These are phyloP conservation scores for Monilinia fructigena DNA, from an alignment of 2,329 filamentous ascomycete species.

Conservation along the genomic window DNA sequence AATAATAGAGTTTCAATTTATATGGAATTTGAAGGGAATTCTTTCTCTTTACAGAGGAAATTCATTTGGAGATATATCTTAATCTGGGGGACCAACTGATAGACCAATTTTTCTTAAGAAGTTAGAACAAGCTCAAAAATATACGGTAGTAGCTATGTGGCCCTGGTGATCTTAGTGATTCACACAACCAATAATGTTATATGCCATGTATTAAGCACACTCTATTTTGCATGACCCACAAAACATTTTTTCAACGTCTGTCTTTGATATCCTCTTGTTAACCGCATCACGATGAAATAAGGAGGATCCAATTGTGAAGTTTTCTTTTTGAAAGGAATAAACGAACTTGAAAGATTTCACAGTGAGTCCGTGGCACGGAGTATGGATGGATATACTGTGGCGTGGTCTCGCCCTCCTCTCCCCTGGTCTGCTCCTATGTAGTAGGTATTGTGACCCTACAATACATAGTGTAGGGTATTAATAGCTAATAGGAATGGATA, in stretches of 20 bases:
- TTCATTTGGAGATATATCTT: conserved; percentile 16
- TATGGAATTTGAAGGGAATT: background rate
- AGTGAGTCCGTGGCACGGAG: conserved; percentile 10
- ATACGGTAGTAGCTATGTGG: background rate
- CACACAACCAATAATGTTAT: too few species aligned
- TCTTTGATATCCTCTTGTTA: background rate
- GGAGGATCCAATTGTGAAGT: background rate
- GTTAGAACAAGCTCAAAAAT: conserved; percentile 10
- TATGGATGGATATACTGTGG: background rate
- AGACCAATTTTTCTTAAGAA: background rate
- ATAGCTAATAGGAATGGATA: background rate
- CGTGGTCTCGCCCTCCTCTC: background rate
- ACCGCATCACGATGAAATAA: too few species aligned
- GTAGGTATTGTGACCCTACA: conserved; percentile 4
- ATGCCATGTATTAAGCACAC: too few species aligned
- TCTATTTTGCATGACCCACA: background rate
- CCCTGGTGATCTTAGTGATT: background rate
- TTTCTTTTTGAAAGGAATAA: background rate
- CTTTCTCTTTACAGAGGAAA: background rate
- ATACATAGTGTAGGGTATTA: background rate
- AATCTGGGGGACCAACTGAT: background rate
- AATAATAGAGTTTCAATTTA: background rate
- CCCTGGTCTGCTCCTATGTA: background rate
- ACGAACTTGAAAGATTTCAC: background rate
- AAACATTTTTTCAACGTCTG: conserved; percentile 18